Evolutionary conservation across 2,329 filamentous ascomycete species (phyloP), one percentile per base, ranked within the genome.

Genomic region (Fulvia fulva): DNA sequence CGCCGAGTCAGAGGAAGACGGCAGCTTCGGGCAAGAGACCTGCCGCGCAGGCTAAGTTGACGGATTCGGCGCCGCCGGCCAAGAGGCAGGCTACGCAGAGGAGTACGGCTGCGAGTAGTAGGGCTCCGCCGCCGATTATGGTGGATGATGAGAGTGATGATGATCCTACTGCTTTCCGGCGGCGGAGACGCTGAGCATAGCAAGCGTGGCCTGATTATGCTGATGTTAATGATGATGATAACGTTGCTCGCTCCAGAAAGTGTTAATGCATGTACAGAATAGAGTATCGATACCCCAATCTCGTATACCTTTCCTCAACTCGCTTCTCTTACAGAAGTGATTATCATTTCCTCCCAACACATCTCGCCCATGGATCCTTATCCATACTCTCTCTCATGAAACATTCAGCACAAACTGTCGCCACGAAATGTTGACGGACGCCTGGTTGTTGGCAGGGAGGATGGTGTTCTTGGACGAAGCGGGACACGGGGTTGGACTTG

Each of bases 131-230:
- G 19, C 37, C 69, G 11, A 66, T 64, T 32, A 71, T 74, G 6
- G 80, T 81, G 32, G 81, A 79, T 44, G 83, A 83, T 46, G 82
- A 83, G 66, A 83, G 83, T 26, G 66, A 61, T 34, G 62, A 64
- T 9, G 82, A 84, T 65, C 81, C 80, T 62, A 73, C 79, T 58
- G 80, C 80, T 30, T 84, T 85, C 63, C 77, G 78, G 63, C 74
- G 79, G 59, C 76, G 76, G 66, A 74, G 75, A 56, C 61, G 59
- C 41, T 57, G 25, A 47, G 12, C 12, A 9, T 57, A 51, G 30
- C 9, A 16, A 6, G 1, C 5, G 12, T 7, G 28, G 1, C n/a
- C n/a, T n/a, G n/a, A n/a, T n/a, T n/a, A n/a, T n/a, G 34, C 16
- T 14, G 34, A 41, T n/a, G 37, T 7, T 19, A 2, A 41, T 19